Evolutionary conservation across 2,329 filamentous ascomycete species (phyloP).

Genomic region (Cladosporium sp.): DNA sequence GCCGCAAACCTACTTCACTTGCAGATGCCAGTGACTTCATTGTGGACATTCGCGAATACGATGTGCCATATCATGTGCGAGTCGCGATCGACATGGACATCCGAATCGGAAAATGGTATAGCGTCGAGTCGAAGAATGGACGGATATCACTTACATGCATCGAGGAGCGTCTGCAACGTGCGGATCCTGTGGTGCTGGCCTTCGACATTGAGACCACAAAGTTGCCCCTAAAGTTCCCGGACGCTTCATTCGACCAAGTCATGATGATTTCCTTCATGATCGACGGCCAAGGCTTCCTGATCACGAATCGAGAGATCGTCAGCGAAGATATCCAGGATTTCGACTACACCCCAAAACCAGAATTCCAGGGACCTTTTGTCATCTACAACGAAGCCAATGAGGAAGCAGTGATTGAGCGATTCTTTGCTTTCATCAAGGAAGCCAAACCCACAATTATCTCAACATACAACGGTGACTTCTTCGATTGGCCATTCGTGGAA

Average conservation of each 20-base stretch:
- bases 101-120: constrained; percentile 95
- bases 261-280: constrained; percentile 99
- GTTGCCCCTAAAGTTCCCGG: constrained; percentile 92
- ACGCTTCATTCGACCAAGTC: constrained; percentile 89
- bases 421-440: constrained; percentile 95
- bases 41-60: constrained; percentile 97
- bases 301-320: constrained; percentile 96
- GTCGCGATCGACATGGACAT: constrained; percentile 97
- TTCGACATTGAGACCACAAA: constrained; percentile 99
- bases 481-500: constrained; percentile 99
- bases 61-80: constrained; percentile 98
- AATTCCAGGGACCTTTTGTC: constrained; percentile 93
- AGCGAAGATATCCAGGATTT: constrained; percentile 97
- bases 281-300: constrained; percentile 94
- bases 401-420: constrained; percentile 81
- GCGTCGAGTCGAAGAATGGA: constrained; percentile 90
- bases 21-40: constrained; percentile 94
- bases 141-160: constrained; percentile 80
- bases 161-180: constrained; percentile 82
- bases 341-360: constrained; percentile 95
- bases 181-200: constrained; percentile 97
- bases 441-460: constrained; percentile 94
- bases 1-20: constrained; percentile 73
- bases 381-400: constrained; percentile 98
- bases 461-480: constrained; percentile 99